Percentiles rank a stretch among this genome's conserved stretches.
These are phyloP conservation scores for Solanum aculeatissimum DNA, from an alignment of 305 asterid genomes.

Conservation along the genomic window DNA sequence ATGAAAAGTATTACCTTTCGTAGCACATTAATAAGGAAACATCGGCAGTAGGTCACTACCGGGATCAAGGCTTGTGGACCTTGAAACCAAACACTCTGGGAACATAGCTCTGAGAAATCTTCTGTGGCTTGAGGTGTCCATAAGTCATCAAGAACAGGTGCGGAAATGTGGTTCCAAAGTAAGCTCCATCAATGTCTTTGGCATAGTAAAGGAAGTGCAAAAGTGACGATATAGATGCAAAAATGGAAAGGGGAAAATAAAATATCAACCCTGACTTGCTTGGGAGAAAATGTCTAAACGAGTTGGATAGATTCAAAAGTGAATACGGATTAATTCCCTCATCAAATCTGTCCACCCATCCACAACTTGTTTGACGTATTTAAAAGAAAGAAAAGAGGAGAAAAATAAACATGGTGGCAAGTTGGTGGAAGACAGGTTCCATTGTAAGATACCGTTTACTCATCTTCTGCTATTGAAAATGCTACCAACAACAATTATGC, in stretches of 20 bases:
- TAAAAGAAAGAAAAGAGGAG: neutral
- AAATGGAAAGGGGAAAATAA: neutral
- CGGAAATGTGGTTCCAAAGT: constrained; percentile 45
- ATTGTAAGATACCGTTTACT: neutral
- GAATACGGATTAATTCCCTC: neutral
- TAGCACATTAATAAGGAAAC: neutral
- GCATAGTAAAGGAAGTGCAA: constrained; percentile 19
- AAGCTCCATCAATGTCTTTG: constrained; percentile 39
- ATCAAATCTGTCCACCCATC: neutral
- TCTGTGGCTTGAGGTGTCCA: constrained; percentile 47
- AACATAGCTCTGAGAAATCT: constrained; percentile 33
- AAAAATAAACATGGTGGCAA: neutral
- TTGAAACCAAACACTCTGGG: constrained; percentile 50
- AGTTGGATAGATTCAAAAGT: neutral
- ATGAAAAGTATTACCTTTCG: neutral
- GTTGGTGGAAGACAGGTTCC: neutral
- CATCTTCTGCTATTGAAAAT: neutral
- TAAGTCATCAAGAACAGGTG: constrained; percentile 52
- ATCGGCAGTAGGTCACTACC: neutral
- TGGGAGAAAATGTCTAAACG: neutral
- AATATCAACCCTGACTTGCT: neutral
- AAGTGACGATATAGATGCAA: neutral
- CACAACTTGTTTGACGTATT: neutral
- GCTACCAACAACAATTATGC: neutral
- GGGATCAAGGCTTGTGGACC: constrained; percentile 37